Percentiles rank a stretch among this genome's conserved stretches.
These are phyloP conservation scores for Brettanomyces naardenensis DNA, from an alignment of 805 yeast species.

Conservation along the genomic window DNA sequence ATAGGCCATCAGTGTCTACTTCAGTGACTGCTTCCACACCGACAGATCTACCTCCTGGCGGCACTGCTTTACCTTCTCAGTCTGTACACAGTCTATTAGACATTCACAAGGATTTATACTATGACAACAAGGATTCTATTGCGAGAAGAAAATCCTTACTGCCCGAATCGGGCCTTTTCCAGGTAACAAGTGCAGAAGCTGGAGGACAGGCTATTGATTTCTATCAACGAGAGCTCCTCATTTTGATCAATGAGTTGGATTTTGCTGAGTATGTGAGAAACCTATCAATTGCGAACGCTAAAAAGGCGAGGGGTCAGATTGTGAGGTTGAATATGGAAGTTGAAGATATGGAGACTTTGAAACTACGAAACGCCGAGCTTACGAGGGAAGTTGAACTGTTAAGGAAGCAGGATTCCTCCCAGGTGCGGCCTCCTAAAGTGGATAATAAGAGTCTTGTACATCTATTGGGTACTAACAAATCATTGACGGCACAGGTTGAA, in stretches of 20 bases:
- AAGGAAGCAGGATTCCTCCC: background rate
- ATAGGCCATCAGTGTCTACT: too few relatives aligned
- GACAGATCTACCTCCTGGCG: too few relatives aligned
- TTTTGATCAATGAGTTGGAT: conserved; percentile 52
- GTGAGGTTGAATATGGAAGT: conserved; percentile 12
- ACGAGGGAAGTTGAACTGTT: background rate
- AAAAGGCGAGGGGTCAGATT: conserved; percentile 26
- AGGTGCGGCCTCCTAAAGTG: background rate
- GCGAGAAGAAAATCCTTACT: background rate
- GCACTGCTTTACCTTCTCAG: too few relatives aligned
- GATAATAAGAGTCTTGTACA: background rate
- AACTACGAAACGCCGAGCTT: background rate
- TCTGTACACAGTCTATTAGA: background rate
- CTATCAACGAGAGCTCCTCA: conserved; percentile 50
- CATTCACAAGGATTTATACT: conserved; percentile 1
- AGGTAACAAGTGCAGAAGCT: background rate
- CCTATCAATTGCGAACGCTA: conserved; percentile 18
- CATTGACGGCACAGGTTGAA: background rate
- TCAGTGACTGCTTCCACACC: too few relatives aligned
- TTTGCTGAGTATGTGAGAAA: conserved; percentile 47
- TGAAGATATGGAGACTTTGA: conserved; percentile 6
- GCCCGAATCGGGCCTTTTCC: background rate
- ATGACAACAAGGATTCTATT: background rate
- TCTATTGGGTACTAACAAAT: background rate
- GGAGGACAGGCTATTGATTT: conserved; percentile 24